A percentile compares a stretch with the other conserved stretches of the same genome.
Evolutionary conservation across 1,284 basidiomycete genomes (phyloP).

Genomic region (Ceratobasidium sp.): DNA sequence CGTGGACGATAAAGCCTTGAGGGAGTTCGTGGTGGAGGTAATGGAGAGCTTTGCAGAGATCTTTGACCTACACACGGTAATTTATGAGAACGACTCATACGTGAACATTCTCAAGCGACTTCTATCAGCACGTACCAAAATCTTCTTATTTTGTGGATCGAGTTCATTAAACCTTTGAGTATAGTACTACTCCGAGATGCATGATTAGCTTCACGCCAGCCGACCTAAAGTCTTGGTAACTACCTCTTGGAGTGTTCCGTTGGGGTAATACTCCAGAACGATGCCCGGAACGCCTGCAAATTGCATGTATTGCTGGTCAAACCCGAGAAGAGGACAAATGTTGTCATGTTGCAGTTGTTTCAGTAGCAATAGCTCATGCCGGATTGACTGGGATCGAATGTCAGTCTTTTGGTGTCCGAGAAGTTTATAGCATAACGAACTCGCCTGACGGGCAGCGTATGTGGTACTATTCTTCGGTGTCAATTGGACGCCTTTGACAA

Average conservation of each 20-base stretch:
- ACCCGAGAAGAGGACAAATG: constrained; percentile 18
- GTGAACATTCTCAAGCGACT: too few species aligned
- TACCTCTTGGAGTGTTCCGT: constrained; percentile 36
- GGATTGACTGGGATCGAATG: background rate
- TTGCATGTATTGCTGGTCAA: constrained; percentile 16
- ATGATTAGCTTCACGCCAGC: background rate
- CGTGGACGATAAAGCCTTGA: constrained; percentile 21
- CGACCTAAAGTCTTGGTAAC: background rate
- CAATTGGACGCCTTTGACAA: constrained; percentile 15
- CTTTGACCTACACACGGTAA: background rate
- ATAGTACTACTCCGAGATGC: background rate
- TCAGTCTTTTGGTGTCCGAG: too few species aligned
- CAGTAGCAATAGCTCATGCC: constrained; percentile 25
- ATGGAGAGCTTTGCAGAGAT: background rate
- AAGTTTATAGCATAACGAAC: background rate
- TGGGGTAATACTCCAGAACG: constrained; percentile 25
- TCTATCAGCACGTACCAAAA: background rate
- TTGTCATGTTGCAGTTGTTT: constrained; percentile 21
- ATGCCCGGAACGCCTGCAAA: constrained; percentile 11
- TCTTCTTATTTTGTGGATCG: background rate
- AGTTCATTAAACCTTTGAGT: background rate
- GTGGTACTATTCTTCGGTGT: constrained; percentile 8
- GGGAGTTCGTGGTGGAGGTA: constrained; percentile 16
- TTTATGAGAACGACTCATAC: background rate
- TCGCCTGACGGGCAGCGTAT: constrained; percentile 20